Conservation (phyloP, 1,284 basidiomycete genomes). For the Hypsizygus ulmarius region DNA sequence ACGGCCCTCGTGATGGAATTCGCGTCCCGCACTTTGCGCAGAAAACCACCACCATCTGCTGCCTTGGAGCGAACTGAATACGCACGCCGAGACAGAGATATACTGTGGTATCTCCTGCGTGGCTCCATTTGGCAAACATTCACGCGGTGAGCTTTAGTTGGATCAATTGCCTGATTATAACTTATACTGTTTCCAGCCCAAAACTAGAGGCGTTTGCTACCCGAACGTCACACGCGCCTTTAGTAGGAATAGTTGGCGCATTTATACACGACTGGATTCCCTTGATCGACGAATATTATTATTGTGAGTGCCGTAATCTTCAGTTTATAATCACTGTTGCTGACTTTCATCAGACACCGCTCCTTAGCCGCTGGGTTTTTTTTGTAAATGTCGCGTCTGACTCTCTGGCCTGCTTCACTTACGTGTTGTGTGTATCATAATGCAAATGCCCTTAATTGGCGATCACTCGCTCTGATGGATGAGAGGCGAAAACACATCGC, state of each 20-base stretch:
- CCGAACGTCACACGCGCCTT: conserved; percentile 59
- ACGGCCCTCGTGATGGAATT: conserved; percentile 62
- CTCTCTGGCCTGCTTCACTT: conserved; percentile 3
- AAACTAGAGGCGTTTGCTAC: conserved; percentile 68
- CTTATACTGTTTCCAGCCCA: conserved; percentile 47
- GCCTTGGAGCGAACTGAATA: conserved; percentile 77
- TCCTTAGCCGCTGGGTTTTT: conserved; percentile 34
- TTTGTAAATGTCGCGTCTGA: conserved; percentile 12
- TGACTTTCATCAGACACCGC: conserved; percentile 44
- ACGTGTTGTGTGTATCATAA: conserved; percentile 12
- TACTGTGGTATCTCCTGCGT: conserved; percentile 85
- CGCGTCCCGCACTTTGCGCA: conserved; percentile 63
- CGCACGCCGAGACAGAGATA: conserved; percentile 73
- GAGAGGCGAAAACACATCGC: background rate
- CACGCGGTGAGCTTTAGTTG: conserved; percentile 56
- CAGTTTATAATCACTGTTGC: background rate
- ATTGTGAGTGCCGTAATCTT: conserved; percentile 62
- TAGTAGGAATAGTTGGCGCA: conserved; percentile 75
- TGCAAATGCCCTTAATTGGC: conserved; percentile 2
- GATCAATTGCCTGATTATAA: background rate
- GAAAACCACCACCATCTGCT: conserved; percentile 58
- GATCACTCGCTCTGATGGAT: background rate
- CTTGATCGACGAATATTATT: conserved; percentile 93
- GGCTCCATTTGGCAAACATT: conserved; percentile 88
- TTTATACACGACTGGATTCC: conserved; percentile 90